Conservation (phyloP, 1,284 basidiomycete species). For the Cystobasidiaceae sp. region DNA sequence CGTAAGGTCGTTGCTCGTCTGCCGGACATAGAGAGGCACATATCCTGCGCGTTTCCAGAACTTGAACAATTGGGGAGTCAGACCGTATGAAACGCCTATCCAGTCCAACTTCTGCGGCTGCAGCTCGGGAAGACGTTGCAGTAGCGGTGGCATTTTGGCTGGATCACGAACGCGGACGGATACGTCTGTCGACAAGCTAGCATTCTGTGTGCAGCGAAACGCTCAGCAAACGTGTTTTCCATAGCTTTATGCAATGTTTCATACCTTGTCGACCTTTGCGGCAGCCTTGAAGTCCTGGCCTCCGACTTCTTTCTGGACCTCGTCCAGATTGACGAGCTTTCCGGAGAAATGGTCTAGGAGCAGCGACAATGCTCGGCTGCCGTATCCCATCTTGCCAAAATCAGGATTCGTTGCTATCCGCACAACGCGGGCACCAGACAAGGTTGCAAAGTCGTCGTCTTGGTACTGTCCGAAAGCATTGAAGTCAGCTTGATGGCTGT, state of each 20-base stretch:
- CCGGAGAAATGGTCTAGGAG: slow-evolving; percentile 88
- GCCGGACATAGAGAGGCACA: slow-evolving; percentile 85
- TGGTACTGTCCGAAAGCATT: slow-evolving; percentile 61
- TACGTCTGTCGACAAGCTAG: slow-evolving; percentile 51
- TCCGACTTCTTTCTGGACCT: slow-evolving; percentile 55
- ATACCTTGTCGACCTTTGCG: slow-evolving; percentile 59
- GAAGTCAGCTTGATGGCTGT: not conserved
- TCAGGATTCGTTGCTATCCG: slow-evolving; percentile 96
- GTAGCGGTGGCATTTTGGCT: slow-evolving; percentile 80
- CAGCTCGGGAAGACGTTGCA: slow-evolving; percentile 83
- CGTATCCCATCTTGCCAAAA: slow-evolving; percentile 96
- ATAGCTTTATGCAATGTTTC: slow-evolving; percentile 8
- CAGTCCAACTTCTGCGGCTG: slow-evolving; percentile 91
- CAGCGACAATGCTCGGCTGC: slow-evolving; percentile 79
- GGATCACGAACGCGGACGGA: slow-evolving; percentile 65
- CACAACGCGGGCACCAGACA: slow-evolving; percentile 88
- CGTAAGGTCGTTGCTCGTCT: slow-evolving; percentile 89
- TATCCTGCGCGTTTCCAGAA: slow-evolving; percentile 97
- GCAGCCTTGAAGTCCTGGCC: slow-evolving; percentile 59
- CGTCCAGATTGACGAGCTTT: slow-evolving; percentile 84
- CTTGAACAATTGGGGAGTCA: slow-evolving; percentile 80
- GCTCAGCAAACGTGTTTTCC: slow-evolving; percentile 1
- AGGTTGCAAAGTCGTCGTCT: slow-evolving; percentile 84
- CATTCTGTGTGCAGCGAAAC: slow-evolving; percentile 40
- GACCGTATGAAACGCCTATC: slow-evolving; percentile 91